These are phyloP conservation scores for Cryptosporidium ryanae DNA, from an alignment of 169 alveolate species.

Conservation along the genomic window DNA sequence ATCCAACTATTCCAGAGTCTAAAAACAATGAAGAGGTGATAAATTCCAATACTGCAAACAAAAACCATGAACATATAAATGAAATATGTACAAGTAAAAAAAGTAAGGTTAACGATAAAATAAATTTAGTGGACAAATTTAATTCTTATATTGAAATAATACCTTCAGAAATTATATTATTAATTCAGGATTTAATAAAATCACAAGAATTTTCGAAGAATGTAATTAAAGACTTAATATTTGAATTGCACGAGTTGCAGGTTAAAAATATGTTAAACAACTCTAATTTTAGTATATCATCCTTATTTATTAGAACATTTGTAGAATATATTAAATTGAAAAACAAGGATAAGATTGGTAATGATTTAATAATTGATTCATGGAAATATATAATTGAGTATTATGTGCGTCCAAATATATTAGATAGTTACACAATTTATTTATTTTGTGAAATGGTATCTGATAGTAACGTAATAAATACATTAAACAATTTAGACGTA, in stretches of 20 bases:
- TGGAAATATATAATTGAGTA: conserved; percentile 29
- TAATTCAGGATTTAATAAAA: conserved; percentile 19
- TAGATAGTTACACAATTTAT: conserved; percentile 15
- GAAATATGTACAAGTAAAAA: too few relatives aligned
- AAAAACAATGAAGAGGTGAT: too few relatives aligned
- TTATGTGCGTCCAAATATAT: not conserved
- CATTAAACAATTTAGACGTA: not conserved
- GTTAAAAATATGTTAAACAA: not conserved
- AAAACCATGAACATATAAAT: too few relatives aligned
- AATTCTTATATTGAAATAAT: conserved; percentile 16
- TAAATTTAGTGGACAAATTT: not conserved
- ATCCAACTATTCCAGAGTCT: too few relatives aligned
- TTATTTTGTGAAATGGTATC: conserved; percentile 1
- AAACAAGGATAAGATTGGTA: not conserved
- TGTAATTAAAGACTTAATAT: conserved; percentile 1
- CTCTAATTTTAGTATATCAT: not conserved
- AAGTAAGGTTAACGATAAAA: too few relatives aligned
- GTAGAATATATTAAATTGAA: not conserved
- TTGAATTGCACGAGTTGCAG: conserved; percentile 16
- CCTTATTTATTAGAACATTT: conserved; percentile 25
- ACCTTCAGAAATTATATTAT: conserved; percentile 32
- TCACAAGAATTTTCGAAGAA: not conserved
- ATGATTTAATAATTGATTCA: not conserved
- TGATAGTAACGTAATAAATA: not conserved
- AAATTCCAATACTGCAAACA: too few relatives aligned